phyloP scores from a whole-genome alignment of 371 early-diverging fungal genomes.

The Circinella umbellata region DNA sequence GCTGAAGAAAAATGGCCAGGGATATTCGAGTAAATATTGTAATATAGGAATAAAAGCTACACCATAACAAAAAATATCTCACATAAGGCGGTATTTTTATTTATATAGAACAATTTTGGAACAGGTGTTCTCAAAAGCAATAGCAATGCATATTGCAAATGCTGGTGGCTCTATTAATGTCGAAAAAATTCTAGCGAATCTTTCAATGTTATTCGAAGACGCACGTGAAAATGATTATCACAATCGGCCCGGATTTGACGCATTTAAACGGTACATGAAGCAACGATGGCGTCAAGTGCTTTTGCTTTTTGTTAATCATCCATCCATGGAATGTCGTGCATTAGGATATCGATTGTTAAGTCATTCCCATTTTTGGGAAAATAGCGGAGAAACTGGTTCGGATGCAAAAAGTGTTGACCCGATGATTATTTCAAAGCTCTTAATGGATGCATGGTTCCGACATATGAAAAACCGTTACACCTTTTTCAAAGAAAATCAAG shows the following conservation, averaged over 20 bases:
- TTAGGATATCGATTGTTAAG: constrained; percentile 44
- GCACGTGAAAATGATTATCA: background rate
- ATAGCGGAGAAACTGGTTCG: background rate
- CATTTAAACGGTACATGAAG: constrained; percentile 37
- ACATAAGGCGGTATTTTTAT: background rate
- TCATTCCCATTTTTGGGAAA: constrained; percentile 42
- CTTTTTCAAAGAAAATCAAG: constrained; percentile 22
- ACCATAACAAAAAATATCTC: too few relatives aligned
- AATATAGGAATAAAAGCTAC: too few relatives aligned
- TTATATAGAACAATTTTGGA: constrained; percentile 32
- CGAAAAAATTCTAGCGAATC: constrained; percentile 42
- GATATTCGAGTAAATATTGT: constrained; percentile 31
- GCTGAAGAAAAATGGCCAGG: constrained; percentile 47
- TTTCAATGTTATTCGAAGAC: constrained; percentile 41
- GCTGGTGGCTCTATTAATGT: constrained; percentile 41
- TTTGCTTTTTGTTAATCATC: constrained; percentile 49
- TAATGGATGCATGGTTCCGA: constrained; percentile 52
- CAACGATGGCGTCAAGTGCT: constrained; percentile 45
- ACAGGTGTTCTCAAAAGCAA: constrained; percentile 44
- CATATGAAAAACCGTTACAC: constrained; percentile 41
- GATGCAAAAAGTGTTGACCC: constrained; percentile 17
- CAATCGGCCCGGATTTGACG: constrained; percentile 26
- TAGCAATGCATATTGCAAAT: constrained; percentile 47
- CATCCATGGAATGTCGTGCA: constrained; percentile 44
- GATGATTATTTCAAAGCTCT: constrained; percentile 20